These are phyloP conservation scores for Metschnikowia shivogae DNA, from an alignment of 805 yeast genomes.

Conservation along the genomic window DNA sequence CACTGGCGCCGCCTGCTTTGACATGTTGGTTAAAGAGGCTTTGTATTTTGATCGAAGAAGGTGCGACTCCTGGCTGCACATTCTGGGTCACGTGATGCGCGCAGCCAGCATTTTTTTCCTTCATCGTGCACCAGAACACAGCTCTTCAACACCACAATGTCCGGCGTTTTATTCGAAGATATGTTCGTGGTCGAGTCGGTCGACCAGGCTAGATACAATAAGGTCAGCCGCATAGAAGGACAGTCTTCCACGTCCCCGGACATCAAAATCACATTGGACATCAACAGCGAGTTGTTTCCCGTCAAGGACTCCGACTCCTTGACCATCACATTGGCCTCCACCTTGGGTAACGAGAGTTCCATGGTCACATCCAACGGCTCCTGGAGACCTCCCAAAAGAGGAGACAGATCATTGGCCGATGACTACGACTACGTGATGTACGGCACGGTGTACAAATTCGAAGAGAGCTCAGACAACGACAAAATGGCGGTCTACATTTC, in stretches of 20 bases:
- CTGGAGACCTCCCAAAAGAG: constrained; percentile 81
- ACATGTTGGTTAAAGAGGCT: background rate
- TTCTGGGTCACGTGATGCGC: constrained; percentile 1
- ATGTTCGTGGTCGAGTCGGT: constrained; percentile 80
- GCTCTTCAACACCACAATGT: constrained; percentile 24
- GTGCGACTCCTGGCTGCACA: background rate
- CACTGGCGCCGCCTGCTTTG: background rate
- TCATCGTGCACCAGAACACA: background rate
- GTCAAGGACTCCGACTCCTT: constrained; percentile 70
- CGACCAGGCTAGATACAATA: constrained; percentile 87
- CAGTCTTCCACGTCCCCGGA: constrained; percentile 78
- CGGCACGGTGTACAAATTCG: constrained; percentile 95
- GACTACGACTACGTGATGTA: constrained; percentile 98
- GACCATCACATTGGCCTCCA: constrained; percentile 81
- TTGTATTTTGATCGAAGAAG: constrained; percentile 4
- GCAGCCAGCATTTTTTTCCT: constrained; percentile 1
- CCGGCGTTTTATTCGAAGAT: constrained; percentile 83
- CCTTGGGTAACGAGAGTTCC: constrained; percentile 49
- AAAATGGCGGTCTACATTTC: constrained; percentile 86
- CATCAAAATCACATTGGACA: constrained; percentile 79
- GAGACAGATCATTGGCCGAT: constrained; percentile 85
- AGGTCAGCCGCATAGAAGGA: constrained; percentile 84
- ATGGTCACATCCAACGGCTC: constrained; percentile 53
- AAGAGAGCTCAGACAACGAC: constrained; percentile 67
- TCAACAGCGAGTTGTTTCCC: constrained; percentile 90